Percentiles rank a stretch among this genome's conserved stretches.
These are phyloP conservation scores for Chytridium lagenaria DNA, from an alignment of 371 early-diverging fungal genomes.

Conservation along the genomic window DNA sequence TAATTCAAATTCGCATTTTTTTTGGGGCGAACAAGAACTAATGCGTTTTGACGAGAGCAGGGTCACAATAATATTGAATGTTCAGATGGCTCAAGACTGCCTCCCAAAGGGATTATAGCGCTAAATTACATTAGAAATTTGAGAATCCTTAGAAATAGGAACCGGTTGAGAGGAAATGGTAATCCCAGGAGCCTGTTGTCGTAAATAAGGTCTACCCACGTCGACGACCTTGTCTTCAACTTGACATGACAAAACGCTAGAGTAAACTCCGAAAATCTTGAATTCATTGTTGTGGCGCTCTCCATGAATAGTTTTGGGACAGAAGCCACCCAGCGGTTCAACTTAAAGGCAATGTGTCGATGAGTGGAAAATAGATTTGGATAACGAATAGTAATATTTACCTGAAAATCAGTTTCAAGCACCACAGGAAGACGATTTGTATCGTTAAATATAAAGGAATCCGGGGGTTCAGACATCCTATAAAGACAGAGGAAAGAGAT, in stretches of 20 bases:
- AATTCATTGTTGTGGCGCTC: neutral
- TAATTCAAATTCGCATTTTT: neutral
- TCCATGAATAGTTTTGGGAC: neutral
- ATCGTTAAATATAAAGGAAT: neutral
- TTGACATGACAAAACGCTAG: neutral
- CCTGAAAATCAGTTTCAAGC: neutral
- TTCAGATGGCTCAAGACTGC: neutral
- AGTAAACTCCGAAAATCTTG: neutral
- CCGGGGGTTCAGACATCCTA: neutral
- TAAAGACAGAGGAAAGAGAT: neutral
- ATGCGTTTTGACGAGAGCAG: neutral
- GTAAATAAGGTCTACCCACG: neutral
- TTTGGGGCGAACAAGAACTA: neutral
- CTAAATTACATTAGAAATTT: no score
- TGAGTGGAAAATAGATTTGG: no score
- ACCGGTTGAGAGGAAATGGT: neutral
- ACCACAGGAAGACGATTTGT: neutral
- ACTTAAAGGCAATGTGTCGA: no score
- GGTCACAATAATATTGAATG: neutral
- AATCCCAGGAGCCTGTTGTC: neutral
- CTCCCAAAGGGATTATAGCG: neutral
- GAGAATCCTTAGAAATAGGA: neutral
- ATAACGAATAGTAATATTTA: neutral
- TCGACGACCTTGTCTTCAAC: neutral
- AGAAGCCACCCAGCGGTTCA: neutral